Evolutionary conservation across 2,329 filamentous ascomycete genomes (phyloP), one percentile per base, ranked within the genome.

Genomic region (Sporothrix pseudoabietina): DNA sequence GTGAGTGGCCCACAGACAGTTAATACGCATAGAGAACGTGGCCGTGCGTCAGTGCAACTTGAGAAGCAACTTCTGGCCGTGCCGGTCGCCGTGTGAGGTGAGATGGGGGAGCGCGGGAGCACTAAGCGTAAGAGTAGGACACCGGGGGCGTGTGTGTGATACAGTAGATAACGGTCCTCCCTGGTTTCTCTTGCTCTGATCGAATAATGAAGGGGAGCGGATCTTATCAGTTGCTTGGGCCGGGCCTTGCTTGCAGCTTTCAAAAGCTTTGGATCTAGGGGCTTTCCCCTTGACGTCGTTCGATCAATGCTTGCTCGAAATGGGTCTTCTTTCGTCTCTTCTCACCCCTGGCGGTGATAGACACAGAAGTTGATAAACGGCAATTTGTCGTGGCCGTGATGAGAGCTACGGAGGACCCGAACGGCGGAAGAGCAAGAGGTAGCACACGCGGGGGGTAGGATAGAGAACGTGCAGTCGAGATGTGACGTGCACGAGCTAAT

Each of bases 301-400:
- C n/a, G 44, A 63, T 41, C 19, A 10, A n/a, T 10, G n/a, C 22
- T n/a, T 39, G 30, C 4, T 41, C 30, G 16, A 22, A 16, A 22
- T 10, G 16, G 35, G 19, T 44, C 12, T n/a, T 57, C 7, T 19
- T 30, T 39, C 35, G 22, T 49, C 54, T 66, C 39, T 47, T 44
- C 26, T 26, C 59, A 65, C 35, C 39, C 35, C 39, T 59, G 70
- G 49, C 16, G 61, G 61, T 19, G 52, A 49, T 59, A 65, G 35
- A 32, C 22, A 39, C 22, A 39, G 71, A 44, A 69, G 32, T 47
- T 70, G 72, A 55, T 49, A 55, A 73, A 32, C 26, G 41, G 52
- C n/a, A 57, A 73, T 71, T 73, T 57, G 68, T 65, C 44, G 66
- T 57, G 72, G 66, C 35, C 72, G 72, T 73, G 68, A 71, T 70